Conservation (phyloP, 768 basidiomycete genomes). For the Phanerodontia chrysosporium region DNA sequence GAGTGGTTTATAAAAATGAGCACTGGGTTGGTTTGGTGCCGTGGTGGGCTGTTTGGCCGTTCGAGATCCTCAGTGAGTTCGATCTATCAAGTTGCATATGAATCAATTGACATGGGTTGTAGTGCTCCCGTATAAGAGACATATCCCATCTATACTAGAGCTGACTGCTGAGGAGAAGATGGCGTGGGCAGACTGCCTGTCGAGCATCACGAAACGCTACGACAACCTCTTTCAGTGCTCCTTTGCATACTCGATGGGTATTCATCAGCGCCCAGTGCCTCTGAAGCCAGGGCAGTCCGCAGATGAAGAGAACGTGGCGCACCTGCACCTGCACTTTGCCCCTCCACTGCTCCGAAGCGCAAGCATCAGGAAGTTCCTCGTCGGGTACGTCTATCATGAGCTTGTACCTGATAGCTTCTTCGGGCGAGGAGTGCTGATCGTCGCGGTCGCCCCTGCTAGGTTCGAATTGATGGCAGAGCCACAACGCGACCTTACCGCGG, state of each 20-base stretch:
- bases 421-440: conserved; percentile 4
- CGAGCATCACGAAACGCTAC: conserved; percentile 59
- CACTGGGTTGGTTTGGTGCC: conserved; percentile 85
- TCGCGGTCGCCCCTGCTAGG: conserved; percentile 36
- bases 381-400: conserved; percentile 55
- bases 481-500: conserved; percentile 86
- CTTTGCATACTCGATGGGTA: conserved; percentile 93
- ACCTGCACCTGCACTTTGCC: conserved; percentile 83
- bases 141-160: conserved; percentile 66
- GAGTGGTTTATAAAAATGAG: conserved; percentile 67
- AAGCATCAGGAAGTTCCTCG: conserved; percentile 82
- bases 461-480: conserved; percentile 90
- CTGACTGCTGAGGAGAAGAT: conserved; percentile 57
- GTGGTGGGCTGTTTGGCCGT: conserved; percentile 97
- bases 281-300: conserved; percentile 21
- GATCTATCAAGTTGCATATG: background rate
- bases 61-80: conserved; percentile 66
- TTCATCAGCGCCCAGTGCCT: conserved; percentile 79
- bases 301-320: conserved; percentile 52
- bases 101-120: background rate
- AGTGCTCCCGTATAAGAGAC: conserved; percentile 78
- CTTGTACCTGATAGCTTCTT: background rate
- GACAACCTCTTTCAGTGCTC: conserved; percentile 82
- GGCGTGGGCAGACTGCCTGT: conserved; percentile 66
- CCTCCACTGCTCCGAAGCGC: conserved; percentile 83